A percentile compares a stretch with the other conserved stretches of the same genome.
Evolutionary conservation across 2,329 filamentous ascomycete species (phyloP).

Genomic region (Fusarium austroafricanum): DNA sequence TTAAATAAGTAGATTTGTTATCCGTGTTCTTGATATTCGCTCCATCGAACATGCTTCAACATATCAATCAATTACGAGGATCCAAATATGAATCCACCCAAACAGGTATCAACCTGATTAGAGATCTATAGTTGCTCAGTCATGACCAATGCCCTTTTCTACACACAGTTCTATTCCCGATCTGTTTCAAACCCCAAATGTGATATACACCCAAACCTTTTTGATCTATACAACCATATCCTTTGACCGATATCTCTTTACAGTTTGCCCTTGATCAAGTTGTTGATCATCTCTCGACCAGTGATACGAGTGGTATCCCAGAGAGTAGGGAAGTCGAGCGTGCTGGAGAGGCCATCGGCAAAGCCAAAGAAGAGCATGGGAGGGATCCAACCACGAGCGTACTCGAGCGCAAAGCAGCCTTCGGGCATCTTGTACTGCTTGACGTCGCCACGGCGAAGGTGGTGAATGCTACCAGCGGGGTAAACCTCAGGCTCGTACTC

Average conservation of each 20-base stretch:
- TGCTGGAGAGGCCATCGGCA: slow-evolving; percentile 82
- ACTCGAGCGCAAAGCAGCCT: slow-evolving; percentile 83
- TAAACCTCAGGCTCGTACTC: slow-evolving; percentile 77
- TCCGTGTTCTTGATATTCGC: neutral
- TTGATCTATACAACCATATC: neutral
- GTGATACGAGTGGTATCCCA: slow-evolving; percentile 83
- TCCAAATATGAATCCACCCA: neutral
- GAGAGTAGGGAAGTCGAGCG: slow-evolving; percentile 85
- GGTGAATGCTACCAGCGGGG: slow-evolving; percentile 75
- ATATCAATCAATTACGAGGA: neutral
- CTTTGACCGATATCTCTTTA: slow-evolving; percentile 52
- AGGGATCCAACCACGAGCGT: slow-evolving; percentile 89
- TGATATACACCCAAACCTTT: slow-evolving; percentile 3
- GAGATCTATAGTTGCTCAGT: slow-evolving; percentile 7
- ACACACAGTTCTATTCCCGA: neutral
- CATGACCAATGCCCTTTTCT: neutral
- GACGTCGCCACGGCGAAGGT: slow-evolving; percentile 75
- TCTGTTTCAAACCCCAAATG: neutral
- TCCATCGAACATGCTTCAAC: neutral
- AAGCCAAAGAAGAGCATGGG: slow-evolving; percentile 93
- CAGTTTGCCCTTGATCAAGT: slow-evolving; percentile 78
- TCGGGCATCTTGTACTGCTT: slow-evolving; percentile 88
- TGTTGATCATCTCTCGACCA: slow-evolving; percentile 78
- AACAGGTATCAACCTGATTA: slow-evolving; percentile 3
- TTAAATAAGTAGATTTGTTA: neutral